phyloP scores from a whole-genome alignment of 176 grass and related monocot species.

The Lolium multiflorum region DNA sequence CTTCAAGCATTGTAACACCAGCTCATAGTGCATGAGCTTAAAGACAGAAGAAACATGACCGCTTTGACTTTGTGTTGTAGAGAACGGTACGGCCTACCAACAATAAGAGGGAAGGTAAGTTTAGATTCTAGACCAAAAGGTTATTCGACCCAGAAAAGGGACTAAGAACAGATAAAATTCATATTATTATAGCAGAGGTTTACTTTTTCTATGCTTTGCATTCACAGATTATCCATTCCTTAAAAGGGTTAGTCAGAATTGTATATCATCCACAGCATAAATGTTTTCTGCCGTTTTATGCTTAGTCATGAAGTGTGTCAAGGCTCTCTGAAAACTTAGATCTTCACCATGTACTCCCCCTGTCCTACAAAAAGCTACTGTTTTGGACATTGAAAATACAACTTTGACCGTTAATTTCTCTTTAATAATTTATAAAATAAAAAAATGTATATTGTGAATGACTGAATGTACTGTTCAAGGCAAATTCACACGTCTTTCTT shows the following conservation, averaged over 20 bases:
- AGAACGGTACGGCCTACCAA: slow-evolving; percentile 74
- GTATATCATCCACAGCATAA: not conserved
- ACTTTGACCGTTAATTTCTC: not conserved
- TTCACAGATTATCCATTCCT: not conserved
- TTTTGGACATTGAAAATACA: slow-evolving; percentile 20
- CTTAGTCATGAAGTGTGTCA: slow-evolving; percentile 7
- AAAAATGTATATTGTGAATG: not conserved
- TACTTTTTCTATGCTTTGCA: slow-evolving; percentile 12
- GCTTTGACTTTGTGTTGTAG: slow-evolving; percentile 64
- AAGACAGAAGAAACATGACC: slow-evolving; percentile 66
- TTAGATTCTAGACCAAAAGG: slow-evolving; percentile 26
- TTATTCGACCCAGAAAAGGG: not conserved
- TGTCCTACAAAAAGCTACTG: not conserved
- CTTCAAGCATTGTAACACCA: slow-evolving; percentile 74
- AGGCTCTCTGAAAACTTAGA: not conserved
- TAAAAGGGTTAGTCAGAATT: not conserved
- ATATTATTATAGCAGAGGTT: not conserved
- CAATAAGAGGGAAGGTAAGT: slow-evolving; percentile 36
- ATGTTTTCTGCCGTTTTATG: not conserved
- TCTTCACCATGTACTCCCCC: slow-evolving; percentile 10
- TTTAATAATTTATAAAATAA: not conserved
- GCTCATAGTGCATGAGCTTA: slow-evolving; percentile 76
- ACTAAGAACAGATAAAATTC: slow-evolving; percentile 5
- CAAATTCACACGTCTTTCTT: not conserved
- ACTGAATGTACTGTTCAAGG: not conserved